Percentiles rank a stretch among this genome's conserved stretches.
Conservation (phyloP, 345 rosid species). For the Bretschneidera sinensis region DNA sequence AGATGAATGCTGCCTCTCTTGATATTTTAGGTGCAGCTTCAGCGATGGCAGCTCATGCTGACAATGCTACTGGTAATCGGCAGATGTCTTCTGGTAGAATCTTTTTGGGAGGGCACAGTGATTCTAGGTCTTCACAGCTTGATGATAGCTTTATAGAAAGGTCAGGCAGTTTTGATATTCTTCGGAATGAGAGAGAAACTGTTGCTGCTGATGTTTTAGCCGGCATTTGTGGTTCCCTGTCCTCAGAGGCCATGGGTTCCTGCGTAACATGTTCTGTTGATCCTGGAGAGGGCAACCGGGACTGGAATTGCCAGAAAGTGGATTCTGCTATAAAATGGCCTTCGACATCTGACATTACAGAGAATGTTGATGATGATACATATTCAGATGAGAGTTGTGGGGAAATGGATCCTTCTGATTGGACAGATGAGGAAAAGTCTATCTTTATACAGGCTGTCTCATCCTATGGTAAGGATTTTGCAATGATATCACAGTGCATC, state of each 20-base stretch:
- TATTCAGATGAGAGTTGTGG: conserved; percentile 94
- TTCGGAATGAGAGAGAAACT: conserved; percentile 59
- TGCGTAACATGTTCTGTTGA: conserved; percentile 65
- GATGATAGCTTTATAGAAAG: conserved; percentile 44
- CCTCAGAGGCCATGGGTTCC: conserved; percentile 85
- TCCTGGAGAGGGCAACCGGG: conserved; percentile 43
- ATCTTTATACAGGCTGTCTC: conserved; percentile 69
- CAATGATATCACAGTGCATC: conserved; percentile 55
- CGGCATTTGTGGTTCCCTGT: conserved; percentile 69
- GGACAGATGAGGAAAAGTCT: conserved; percentile 90
- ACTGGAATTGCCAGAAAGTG: conserved; percentile 38
- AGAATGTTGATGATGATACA: conserved; percentile 69
- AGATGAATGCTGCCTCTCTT: conserved; percentile 64
- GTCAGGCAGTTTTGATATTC: conserved; percentile 41
- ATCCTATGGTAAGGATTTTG: conserved; percentile 80
- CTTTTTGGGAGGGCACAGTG: conserved; percentile 35
- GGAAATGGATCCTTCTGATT: conserved; percentile 74
- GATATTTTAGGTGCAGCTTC: conserved; percentile 78
- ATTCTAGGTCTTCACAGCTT: conserved; percentile 37
- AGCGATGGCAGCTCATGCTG: conserved; percentile 65
- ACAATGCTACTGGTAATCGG: conserved; percentile 31
- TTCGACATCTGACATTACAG: conserved; percentile 52
- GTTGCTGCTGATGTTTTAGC: conserved; percentile 83
- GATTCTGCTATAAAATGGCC: conserved; percentile 40
- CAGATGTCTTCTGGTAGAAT: conserved; percentile 38